phyloP scores from a whole-genome alignment of 306 rosid genomes.

The Carpinus fangiana region DNA sequence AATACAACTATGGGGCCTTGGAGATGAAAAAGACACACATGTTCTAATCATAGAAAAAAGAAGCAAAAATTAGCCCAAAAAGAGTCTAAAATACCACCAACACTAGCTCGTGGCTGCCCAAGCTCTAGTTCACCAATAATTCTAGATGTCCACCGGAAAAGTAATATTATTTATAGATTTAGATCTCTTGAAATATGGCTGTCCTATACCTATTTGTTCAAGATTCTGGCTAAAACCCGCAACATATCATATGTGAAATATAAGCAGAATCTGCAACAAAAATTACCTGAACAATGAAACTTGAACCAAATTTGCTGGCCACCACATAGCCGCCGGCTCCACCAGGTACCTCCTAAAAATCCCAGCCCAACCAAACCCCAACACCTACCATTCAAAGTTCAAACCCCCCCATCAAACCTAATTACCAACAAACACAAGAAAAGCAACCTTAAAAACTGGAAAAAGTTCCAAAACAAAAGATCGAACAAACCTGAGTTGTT shows the following conservation, averaged over 20 bases:
- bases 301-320: constrained; percentile 96
- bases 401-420: constrained; percentile 5
- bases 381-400: constrained; percentile 65
- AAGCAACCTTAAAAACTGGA: not conserved
- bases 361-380: constrained; percentile 99
- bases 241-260: no score
- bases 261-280: no score
- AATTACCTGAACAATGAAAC: constrained; percentile 90
- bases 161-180: not conserved
- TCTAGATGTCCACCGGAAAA: not conserved
- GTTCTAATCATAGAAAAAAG: no score
- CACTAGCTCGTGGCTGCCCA: not conserved
- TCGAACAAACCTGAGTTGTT: constrained; percentile 69
- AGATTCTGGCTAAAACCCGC: no score
- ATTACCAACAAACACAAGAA: not conserved
- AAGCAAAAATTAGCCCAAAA: no score
- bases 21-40: no score
- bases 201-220: no score
- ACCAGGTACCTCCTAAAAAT: constrained; percentile 79
- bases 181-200: no score
- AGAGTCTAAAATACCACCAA: not conserved
- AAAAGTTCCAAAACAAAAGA: not conserved
- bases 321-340: constrained; percentile 97
- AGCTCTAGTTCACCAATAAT: not conserved
- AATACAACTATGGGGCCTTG: no score